Base-by-base conservation (phyloP, 2,329 filamentous ascomycete species). In the Diaporthe australafricana region DNA sequence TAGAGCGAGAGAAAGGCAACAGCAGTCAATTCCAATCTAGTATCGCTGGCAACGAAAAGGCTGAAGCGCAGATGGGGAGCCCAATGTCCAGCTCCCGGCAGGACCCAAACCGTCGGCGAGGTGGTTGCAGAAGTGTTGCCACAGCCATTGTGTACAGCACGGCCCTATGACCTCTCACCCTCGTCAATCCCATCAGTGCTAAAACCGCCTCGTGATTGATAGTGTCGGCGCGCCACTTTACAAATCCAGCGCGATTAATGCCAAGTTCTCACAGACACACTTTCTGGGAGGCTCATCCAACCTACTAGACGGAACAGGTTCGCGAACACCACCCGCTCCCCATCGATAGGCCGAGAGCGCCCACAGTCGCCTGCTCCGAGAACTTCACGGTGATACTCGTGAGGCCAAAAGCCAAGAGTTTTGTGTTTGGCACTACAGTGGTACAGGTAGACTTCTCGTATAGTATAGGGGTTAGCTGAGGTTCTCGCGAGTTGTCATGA, bases 381-480 rank as follows among this genome's bases (percentile, higher is more conserved):
- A 35, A 12, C 8, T 27, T 38, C 42, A 25, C 4, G 5, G 60
- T 22, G 30, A 50, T 65, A 17, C 50, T 25, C 20, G 25, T 38
- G 30, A 48, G 16, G 60, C 20, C 8, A 38, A 20, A 35, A 22
- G 60, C 60, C 60, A 65, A 65, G 60, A 65, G 60, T 65, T 20
- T 50, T 65, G 45, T 38, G 60, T 65, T 65, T 50, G 60, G 16
- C 38, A 65, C 60, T 65, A 65, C 60, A 48, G 16, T 65, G 45
- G 30, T 50, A 65, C 14, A 4, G 14, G 1, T 20, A n/a, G 45
- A n/a, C 45, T 38, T 50, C 14, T 38, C 30, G 22, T 38, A 27
- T 45, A 38, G n/a, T 38, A 12, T 20, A 65, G n/a, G 60, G 30
- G 48, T 27, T 65, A 50, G n/a, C 35, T 48, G 60, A 38, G 30